phyloP scores from a whole-genome alignment of 1,284 basidiomycete species.

The Boletus semigastroideus region DNA sequence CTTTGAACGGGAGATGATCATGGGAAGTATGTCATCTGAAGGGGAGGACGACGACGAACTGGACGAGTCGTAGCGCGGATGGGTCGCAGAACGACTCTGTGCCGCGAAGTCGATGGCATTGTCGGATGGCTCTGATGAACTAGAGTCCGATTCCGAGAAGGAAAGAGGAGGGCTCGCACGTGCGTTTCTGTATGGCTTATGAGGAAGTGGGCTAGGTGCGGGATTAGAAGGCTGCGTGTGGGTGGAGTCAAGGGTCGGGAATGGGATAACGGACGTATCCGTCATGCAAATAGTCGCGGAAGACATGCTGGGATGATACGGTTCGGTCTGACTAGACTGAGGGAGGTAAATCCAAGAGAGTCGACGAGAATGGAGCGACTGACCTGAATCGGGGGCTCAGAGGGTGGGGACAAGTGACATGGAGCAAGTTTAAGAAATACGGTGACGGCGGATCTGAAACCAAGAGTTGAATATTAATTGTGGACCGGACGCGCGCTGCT shows the following conservation, averaged over 20 bases:
- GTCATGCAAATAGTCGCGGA: slow-evolving; percentile 32
- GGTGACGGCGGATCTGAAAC: neutral
- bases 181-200: slow-evolving; percentile 19
- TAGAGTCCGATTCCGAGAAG: slow-evolving; percentile 18
- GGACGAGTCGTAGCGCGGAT: slow-evolving; percentile 33
- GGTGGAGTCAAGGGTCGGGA: slow-evolving; percentile 30
- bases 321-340: slow-evolving; percentile 4
- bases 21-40: slow-evolving; percentile 31
- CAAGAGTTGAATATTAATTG: slow-evolving; percentile 18
- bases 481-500: slow-evolving; percentile 9
- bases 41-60: slow-evolving; percentile 36
- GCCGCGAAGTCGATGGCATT: slow-evolving; percentile 2
- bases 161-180: slow-evolving; percentile 7
- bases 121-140: slow-evolving; percentile 5
- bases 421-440: slow-evolving; percentile 7
- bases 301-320: slow-evolving; percentile 20
- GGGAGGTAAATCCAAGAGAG: neutral
- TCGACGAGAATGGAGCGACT: neutral
- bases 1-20: slow-evolving; percentile 36
- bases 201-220: slow-evolving; percentile 49
- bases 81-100: slow-evolving; percentile 12
- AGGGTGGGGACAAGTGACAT: slow-evolving; percentile 21
- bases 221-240: slow-evolving; percentile 46
- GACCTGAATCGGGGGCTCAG: slow-evolving; percentile 14
- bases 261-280: slow-evolving; percentile 38